Percentiles rank a stretch among this genome's conserved stretches.
These are phyloP conservation scores for Pyrenochaeta sp. DNA, from an alignment of 2,329 filamentous ascomycete genomes.

Conservation along the genomic window DNA sequence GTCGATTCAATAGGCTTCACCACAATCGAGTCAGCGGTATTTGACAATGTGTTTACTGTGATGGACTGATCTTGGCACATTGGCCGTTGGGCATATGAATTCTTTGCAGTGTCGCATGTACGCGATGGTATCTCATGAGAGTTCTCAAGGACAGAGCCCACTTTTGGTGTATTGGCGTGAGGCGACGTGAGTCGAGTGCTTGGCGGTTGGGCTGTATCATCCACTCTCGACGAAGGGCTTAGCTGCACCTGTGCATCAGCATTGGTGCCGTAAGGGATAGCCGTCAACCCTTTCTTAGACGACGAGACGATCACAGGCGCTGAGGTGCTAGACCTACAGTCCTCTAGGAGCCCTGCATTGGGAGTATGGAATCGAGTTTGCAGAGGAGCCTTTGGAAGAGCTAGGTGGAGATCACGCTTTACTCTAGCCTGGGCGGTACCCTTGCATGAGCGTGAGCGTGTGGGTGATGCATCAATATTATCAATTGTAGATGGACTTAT, in stretches of 20 bases:
- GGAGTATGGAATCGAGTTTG: slow-evolving; percentile 2
- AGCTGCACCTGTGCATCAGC: neutral
- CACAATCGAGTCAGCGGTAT: neutral
- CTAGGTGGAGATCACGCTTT: slow-evolving; percentile 20
- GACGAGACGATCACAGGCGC: slow-evolving; percentile 37
- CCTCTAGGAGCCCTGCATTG: slow-evolving; percentile 7
- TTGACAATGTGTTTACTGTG: too few relatives aligned
- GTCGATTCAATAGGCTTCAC: too few relatives aligned
- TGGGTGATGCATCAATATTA: slow-evolving; percentile 30
- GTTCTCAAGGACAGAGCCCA: too few relatives aligned
- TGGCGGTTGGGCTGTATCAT: too few relatives aligned
- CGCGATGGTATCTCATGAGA: too few relatives aligned
- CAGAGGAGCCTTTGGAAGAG: slow-evolving; percentile 22
- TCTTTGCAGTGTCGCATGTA: too few relatives aligned
- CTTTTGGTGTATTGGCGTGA: too few relatives aligned
- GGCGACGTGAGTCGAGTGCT: too few relatives aligned
- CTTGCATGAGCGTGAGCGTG: slow-evolving; percentile 19
- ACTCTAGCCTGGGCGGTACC: slow-evolving; percentile 8
- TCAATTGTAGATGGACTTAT: slow-evolving; percentile 12
- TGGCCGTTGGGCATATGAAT: too few relatives aligned
- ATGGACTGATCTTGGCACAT: too few relatives aligned
- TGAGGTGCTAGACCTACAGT: slow-evolving; percentile 30
- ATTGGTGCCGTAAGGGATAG: neutral
- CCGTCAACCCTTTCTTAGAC: neutral
- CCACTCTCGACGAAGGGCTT: too few relatives aligned